Evolutionary conservation across 2,329 filamentous ascomycete genomes (phyloP).

Genomic region (Ophiostoma sp.): DNA sequence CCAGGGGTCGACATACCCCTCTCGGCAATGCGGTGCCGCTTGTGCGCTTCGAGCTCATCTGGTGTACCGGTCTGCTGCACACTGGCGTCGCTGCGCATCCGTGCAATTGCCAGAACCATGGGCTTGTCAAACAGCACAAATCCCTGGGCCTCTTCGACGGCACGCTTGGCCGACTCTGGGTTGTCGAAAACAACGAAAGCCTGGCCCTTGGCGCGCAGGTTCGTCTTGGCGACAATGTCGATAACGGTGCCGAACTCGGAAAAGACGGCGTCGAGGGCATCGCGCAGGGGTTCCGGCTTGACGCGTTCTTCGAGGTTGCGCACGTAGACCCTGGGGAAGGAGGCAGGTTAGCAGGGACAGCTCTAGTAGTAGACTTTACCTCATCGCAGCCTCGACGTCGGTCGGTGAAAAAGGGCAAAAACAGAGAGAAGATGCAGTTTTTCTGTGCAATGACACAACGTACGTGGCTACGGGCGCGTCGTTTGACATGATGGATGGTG

Average conservation of each 20-base stretch:
- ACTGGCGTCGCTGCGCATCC: constrained; percentile 82
- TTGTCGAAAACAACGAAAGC: constrained; percentile 91
- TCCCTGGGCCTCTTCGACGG: constrained; percentile 85
- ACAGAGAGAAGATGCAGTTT: not conserved
- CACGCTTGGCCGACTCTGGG: constrained; percentile 73
- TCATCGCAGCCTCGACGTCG: not conserved
- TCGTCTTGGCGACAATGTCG: constrained; percentile 71
- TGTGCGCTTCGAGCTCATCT: constrained; percentile 85
- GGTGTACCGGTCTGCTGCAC: constrained; percentile 71
- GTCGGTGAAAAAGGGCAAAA: constrained; percentile 45
- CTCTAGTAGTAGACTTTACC: not conserved
- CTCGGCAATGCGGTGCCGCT: constrained; percentile 78
- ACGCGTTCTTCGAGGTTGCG: constrained; percentile 92
- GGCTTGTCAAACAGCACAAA: constrained; percentile 92
- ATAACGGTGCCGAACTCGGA: constrained; percentile 82
- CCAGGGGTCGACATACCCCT: constrained; percentile 63
- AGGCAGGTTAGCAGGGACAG: not conserved
- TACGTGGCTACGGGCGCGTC: constrained; percentile 62
- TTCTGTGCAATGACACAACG: constrained; percentile 66
- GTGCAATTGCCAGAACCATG: constrained; percentile 81
- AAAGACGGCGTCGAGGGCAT: constrained; percentile 75
- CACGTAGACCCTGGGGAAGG: constrained; percentile 57
- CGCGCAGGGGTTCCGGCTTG: constrained; percentile 74
- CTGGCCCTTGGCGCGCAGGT: constrained; percentile 89
- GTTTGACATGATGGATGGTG: constrained; percentile 35